Evolutionary conservation across 257 asterid species (phyloP).

Genomic region (Solanum etuberosum): DNA sequence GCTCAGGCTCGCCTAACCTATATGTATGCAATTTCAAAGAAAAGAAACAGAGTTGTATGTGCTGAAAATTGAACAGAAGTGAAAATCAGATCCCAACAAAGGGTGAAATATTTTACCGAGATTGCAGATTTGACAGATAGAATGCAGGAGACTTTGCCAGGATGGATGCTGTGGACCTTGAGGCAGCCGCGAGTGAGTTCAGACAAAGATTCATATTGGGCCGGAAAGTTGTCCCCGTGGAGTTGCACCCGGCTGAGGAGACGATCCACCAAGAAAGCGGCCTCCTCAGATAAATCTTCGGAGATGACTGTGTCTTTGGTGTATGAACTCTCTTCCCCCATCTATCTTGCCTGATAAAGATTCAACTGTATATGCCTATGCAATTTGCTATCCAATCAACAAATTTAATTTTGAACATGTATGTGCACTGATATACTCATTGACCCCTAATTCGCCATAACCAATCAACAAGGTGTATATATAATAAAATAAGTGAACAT

Average conservation of each 20-base stretch:
- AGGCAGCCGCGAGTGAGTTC: not conserved
- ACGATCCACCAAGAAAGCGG: not conserved
- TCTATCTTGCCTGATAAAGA: not conserved
- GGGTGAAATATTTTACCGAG: conserved; percentile 24
- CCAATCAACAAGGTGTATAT: not conserved
- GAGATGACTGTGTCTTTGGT: conserved; percentile 6
- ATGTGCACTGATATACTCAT: not conserved
- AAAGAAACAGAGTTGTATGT: not conserved
- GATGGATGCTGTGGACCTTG: conserved; percentile 31
- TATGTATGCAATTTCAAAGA: no score
- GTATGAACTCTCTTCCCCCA: not conserved
- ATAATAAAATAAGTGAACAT: no score
- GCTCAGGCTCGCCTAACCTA: no score
- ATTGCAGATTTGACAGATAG: conserved; percentile 49
- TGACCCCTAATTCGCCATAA: not conserved
- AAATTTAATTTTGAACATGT: no score
- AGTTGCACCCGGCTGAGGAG: conserved; percentile 14
- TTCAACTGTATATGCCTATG: not conserved
- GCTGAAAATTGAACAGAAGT: not conserved
- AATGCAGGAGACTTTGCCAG: conserved; percentile 60
- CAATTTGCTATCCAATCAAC: not conserved
- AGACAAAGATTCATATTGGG: conserved; percentile 9
- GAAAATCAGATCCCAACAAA: no score
- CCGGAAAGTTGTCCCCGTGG: conserved; percentile 17
- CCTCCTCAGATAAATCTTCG: conserved; percentile 9